Base-by-base conservation (phyloP, 2,329 filamentous ascomycete species). In the Claviceps fusiformis region DNA sequence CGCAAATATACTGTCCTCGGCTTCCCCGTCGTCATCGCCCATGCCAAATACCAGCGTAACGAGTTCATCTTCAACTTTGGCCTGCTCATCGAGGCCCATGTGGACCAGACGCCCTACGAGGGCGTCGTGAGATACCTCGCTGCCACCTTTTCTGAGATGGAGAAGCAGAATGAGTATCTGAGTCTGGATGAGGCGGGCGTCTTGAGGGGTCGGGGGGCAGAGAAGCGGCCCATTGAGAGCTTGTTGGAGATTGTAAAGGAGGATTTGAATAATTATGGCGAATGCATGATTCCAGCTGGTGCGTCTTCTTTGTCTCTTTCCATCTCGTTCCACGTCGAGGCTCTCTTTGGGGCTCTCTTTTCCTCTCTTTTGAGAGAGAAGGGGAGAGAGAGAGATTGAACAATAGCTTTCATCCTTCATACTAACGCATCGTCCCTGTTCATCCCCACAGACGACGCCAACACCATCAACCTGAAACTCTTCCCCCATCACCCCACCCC, bases 1-100 rank as follows among this genome's bases (percentile, higher is more conserved):
- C 76, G 76, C 61, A 81, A 81, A 60, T 86, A 91, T 69, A 83
- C 85, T 56, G 82, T 98, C 55, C 78, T 98, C 39, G 89, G 91
- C 17, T 89, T 90, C 63, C 93, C 93, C 0, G 86, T 97, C 54
- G 92, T 89, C 66, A 89, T 97, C 65, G 82, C 86, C 53, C 81
- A 90, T 60, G 79, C 83, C 55, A 85, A 86, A 62, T 95, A 97
- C 66, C 82, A 86, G 65, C 85, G 93, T 56, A 95, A 95, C 71
- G 89, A 95, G 70, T 97, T 96, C 75, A 95, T 96, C 66, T 98
- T 97, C 80, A 97, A 97, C 70, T 95, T 97, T 66, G 90, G 89
- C 57, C 76, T 97, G 48, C 86, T 95, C 33, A 76, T 95, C 52
- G 80, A 86, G 52, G 71, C 71, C 50, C 75, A 78, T 53, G 73